A percentile compares a stretch with the other conserved stretches of the same genome.
Evolutionary conservation across 805 yeast genomes (phyloP).

Genomic region (Myxozyma mucilagina): DNA sequence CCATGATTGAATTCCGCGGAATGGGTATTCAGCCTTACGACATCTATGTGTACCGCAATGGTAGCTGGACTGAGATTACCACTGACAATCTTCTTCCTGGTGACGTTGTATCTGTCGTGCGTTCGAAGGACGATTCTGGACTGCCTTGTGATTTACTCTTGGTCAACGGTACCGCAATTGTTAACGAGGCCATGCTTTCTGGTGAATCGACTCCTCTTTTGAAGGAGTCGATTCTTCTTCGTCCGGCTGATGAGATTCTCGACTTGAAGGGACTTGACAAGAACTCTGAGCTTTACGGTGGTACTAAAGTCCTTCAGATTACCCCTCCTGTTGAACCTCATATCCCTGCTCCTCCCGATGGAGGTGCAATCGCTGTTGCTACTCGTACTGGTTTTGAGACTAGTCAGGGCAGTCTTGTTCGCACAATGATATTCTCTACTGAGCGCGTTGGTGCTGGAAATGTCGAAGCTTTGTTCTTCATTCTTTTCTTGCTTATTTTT

Average conservation of each 20-base stretch:
- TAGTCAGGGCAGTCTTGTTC: slow-evolving; percentile 93
- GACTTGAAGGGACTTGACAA: slow-evolving; percentile 84
- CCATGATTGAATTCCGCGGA: slow-evolving; percentile 91
- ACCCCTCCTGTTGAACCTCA: slow-evolving; percentile 43
- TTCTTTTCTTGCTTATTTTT: slow-evolving; percentile 81
- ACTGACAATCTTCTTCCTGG: slow-evolving; percentile 85
- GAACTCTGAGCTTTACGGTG: slow-evolving; percentile 88
- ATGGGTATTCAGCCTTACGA: slow-evolving; percentile 95
- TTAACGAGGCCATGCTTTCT: slow-evolving; percentile 97
- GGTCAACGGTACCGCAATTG: slow-evolving; percentile 87
- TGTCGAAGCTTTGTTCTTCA: slow-evolving; percentile 89
- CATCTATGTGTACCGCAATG: slow-evolving; percentile 69
- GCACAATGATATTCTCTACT: slow-evolving; percentile 96
- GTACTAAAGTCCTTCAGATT: slow-evolving; percentile 93
- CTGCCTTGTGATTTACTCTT: slow-evolving; percentile 90
- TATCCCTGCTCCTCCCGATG: slow-evolving; percentile 75
- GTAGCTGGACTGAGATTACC: slow-evolving; percentile 65
- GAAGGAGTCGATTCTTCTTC: slow-evolving; percentile 83
- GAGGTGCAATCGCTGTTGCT: slow-evolving; percentile 88
- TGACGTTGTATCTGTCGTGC: slow-evolving; percentile 62
- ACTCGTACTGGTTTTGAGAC: slow-evolving; percentile 97
- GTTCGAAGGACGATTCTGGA: slow-evolving; percentile 89
- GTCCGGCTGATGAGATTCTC: slow-evolving; percentile 68
- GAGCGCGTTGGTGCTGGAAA: slow-evolving; percentile 96
- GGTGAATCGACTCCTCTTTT: slow-evolving; percentile 97